phyloP scores from a whole-genome alignment of 169 alveolate genomes.

The Plasmodium gonderi region DNA sequence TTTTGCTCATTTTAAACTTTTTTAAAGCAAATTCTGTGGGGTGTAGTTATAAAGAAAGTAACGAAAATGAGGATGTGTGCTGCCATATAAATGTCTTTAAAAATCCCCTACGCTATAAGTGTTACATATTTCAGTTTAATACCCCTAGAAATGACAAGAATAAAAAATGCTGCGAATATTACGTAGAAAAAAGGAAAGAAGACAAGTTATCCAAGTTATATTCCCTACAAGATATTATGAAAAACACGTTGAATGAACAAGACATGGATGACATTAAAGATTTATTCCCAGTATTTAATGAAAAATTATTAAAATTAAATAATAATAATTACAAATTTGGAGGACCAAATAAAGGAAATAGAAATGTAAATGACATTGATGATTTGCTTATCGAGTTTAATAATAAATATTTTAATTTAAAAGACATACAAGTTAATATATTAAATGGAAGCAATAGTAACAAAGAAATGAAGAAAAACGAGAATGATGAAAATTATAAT shows the following conservation, averaged over 20 bases:
- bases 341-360: not conserved
- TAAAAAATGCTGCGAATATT: slow-evolving; percentile 8
- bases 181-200: not conserved
- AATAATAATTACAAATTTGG: not conserved
- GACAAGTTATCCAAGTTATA: not conserved
- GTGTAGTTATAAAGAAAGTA: not conserved
- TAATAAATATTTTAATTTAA: slow-evolving; percentile 37
- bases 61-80: slow-evolving; percentile 2
- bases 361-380: slow-evolving; percentile 3
- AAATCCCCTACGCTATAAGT: slow-evolving; percentile 15
- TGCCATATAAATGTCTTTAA: slow-evolving; percentile 13
- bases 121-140: slow-evolving; percentile 32
- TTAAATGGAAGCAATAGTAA: not conserved
- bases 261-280: slow-evolving; percentile 32
- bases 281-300: slow-evolving; percentile 31
- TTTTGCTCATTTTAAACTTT: slow-evolving; percentile 6
- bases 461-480: not conserved
- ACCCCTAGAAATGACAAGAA: not conserved
- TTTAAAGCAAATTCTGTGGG: not conserved
- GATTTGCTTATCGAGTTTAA: slow-evolving; percentile 47
- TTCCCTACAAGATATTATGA: slow-evolving; percentile 41
- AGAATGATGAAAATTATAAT: not conserved
- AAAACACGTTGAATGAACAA: slow-evolving; percentile 1
- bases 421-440: slow-evolving; percentile 51
- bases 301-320: slow-evolving; percentile 24